Base-by-base conservation (phyloP, 495 filamentous ascomycete genomes). In the Penicillium maclennaniae region DNA sequence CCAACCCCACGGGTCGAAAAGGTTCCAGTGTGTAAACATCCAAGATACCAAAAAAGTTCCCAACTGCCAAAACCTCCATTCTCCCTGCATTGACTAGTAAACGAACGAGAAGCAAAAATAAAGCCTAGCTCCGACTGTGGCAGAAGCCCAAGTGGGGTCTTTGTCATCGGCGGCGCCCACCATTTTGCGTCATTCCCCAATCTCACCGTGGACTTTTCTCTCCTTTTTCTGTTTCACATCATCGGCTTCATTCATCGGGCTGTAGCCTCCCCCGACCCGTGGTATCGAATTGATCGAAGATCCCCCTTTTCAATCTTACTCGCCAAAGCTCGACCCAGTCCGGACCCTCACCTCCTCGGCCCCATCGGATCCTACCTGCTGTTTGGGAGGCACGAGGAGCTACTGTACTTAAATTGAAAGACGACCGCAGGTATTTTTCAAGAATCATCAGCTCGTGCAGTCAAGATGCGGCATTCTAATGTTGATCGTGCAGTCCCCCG, bases 111-210 rank as follows among this genome's bases (percentile, higher is more conserved):
- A 31, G 10, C 7, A 31, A 31, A 12, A 12, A 7, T 8, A 31
- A 8, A 7, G 27, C 1, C 7, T 31, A 31, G 10, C 9, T 12
- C 27, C 27, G 9, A 12, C 7, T 6, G 7, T 31, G 27, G 31
- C 31, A 34, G 31, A 4, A 12, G 42, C 20, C 20, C 15, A 44
- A 45, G 49, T 51, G 49, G 49, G 41, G 52, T 45, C 44, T 51
- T 52, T 53, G 46, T 46, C 45, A 49, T 39, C 41, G 26, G 31
- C 19, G 25, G 25, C 49, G 47, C 51, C 55, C 55, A 55, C 59
- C 41, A 59, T 54, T 56, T 54, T 56, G 56, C 60, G 60, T 60
- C 60, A 62, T 62, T 51, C 43, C 53, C 37, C 34, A 20, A 49
- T 34, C 47, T 43, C 9, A 41, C 42, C 20, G 25, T 23, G 16